These are phyloP conservation scores for Paracorniculantispora psalliotae DNA, from an alignment of 2,329 filamentous ascomycete genomes.

Conservation along the genomic window DNA sequence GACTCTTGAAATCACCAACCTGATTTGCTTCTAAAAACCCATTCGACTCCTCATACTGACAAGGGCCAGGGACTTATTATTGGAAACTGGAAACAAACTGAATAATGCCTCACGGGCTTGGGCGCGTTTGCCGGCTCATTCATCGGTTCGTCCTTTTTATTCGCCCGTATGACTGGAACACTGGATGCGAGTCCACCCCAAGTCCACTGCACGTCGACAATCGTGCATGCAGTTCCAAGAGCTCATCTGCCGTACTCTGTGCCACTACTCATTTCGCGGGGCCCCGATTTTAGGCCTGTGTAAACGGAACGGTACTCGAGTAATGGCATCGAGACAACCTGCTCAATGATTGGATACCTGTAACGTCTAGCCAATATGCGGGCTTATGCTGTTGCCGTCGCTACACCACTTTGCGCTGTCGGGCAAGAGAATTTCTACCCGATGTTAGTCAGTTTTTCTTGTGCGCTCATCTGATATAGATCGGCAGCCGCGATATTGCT, in stretches of 20 bases:
- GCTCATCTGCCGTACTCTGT: slow-evolving; percentile 4
- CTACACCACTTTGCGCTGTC: not conserved
- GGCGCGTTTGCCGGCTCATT: not conserved
- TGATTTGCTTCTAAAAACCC: not conserved
- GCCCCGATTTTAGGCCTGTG: slow-evolving; percentile 5
- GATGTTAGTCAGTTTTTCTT: too few species aligned
- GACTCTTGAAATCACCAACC: not conserved
- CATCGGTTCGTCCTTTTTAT: not conserved
- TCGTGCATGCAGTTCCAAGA: slow-evolving; percentile 4
- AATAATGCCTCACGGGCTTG: slow-evolving; percentile 9
- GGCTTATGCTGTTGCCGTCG: not conserved
- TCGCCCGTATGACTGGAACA: too few species aligned
- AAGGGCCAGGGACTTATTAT: not conserved
- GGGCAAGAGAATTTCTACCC: not conserved
- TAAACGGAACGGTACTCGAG: slow-evolving; percentile 1
- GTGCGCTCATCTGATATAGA: too few species aligned
- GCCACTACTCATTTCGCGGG: slow-evolving; percentile 9
- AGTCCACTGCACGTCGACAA: slow-evolving; percentile 8
- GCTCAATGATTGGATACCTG: not conserved
- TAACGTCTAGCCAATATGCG: not conserved
- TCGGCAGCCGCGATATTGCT: too few species aligned
- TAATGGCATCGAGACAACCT: slow-evolving; percentile 6
- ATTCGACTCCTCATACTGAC: not conserved
- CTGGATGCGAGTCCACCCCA: slow-evolving; percentile 4
- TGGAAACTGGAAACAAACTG: slow-evolving; percentile 4